Evolutionary conservation across 352 stramenopile species (phyloP), one percentile per base, ranked within the genome.

Genomic region (Phytophthora pseudosyringae): DNA sequence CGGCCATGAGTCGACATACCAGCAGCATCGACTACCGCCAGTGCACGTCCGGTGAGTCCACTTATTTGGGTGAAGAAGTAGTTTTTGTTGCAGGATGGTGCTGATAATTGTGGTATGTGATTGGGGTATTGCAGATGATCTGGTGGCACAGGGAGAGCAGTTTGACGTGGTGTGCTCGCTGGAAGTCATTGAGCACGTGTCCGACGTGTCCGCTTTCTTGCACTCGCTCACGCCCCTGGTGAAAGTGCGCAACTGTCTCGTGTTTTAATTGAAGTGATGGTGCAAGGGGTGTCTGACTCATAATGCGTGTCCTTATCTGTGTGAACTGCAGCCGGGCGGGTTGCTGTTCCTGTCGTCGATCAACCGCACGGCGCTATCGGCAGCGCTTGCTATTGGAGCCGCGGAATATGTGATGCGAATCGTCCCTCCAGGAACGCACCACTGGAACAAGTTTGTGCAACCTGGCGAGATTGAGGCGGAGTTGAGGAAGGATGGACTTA

Each of bases 121-220:
- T 26, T 45, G 33, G 5, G 5, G 18, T 21, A 21, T 41, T 57
- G 15, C 48, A 91, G 88, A 95, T 55, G 86, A 91, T 44, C 61
- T 95, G 15, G 84, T 93, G 49, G 67, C 62, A 13, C 71, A 89
- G 13, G 73, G 74, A 52, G 86, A 93, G 52, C 69, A 86, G 45
- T 94, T 94, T 31, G 84, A 95, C 51, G 68, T 95, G n/a, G 86
- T 95, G 31, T 95, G 86, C 51, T 93, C 88, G 44, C 71, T 95
- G 3, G 88, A 95, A 73, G 88, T 95, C 25, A 82, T 95, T 49
- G 88, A 95, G 57, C 88, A 95, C 47, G 88, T 95, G 45, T 77
- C 83, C 2, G 78, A 94, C 45, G 76, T 90, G 28, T 50, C 73
- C 6, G 69, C 73, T 15, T 95, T 94, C 64, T 70, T 95, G 35